Conservation (phyloP, 768 basidiomycete species). For the Pulveroboletus sp. region DNA sequence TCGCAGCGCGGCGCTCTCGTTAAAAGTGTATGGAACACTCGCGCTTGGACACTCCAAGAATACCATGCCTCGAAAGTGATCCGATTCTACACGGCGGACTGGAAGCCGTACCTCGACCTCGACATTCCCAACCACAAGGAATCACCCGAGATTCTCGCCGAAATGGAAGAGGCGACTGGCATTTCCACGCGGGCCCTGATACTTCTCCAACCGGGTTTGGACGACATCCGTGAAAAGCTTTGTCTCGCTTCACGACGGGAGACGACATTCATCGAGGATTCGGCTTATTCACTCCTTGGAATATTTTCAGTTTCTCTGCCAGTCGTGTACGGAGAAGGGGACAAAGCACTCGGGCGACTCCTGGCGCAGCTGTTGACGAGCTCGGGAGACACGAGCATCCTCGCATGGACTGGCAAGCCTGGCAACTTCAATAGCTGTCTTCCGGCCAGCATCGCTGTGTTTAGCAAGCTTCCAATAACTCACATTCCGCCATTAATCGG, state of each 20-base stretch:
- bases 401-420: slow-evolving; percentile 9
- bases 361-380: slow-evolving; percentile 7
- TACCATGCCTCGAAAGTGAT: slow-evolving; percentile 6
- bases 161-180: slow-evolving; percentile 4
- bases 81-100: slow-evolving; percentile 3
- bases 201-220: neutral
- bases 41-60: slow-evolving; percentile 7
- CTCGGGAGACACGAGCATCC: slow-evolving; percentile 6
- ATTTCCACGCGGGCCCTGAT: neutral
- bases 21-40: slow-evolving; percentile 3
- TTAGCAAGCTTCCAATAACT: neutral
- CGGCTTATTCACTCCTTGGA: slow-evolving; percentile 6
- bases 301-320: slow-evolving; percentile 4
- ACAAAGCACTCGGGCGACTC: slow-evolving; percentile 2
- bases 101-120: neutral
- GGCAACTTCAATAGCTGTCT: slow-evolving; percentile 8
- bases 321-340: slow-evolving; percentile 5
- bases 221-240: neutral
- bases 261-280: slow-evolving; percentile 4
- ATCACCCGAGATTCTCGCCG: neutral
- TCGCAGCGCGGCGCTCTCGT: neutral
- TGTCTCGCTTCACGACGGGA: neutral
- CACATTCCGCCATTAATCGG: neutral
- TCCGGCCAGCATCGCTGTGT: neutral
- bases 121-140: slow-evolving; percentile 4